Conservation (phyloP, 345 rosid genomes). For the Atalantia buxifolia region DNA sequence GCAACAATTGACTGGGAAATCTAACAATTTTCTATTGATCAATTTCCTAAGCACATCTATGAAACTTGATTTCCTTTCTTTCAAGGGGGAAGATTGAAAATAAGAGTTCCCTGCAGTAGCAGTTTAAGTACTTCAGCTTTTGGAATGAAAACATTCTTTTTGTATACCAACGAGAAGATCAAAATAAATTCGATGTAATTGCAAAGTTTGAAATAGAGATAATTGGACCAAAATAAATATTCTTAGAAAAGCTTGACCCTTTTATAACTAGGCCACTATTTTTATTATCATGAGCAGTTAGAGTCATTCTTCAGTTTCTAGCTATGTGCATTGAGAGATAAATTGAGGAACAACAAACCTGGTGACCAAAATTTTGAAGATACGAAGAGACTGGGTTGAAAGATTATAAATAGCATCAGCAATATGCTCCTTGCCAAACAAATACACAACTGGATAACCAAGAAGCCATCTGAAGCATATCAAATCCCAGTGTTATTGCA, state of each 20-base stretch:
- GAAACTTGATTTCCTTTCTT: neutral
- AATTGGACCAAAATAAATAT: neutral
- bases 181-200: neutral
- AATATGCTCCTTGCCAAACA: conserved; percentile 78
- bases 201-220: neutral
- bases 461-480: conserved; percentile 76
- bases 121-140: neutral
- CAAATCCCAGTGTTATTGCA: conserved; percentile 11
- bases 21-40: neutral
- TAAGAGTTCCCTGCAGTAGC: neutral
- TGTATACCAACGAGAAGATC: neutral
- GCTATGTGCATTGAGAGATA: neutral
- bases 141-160: neutral
- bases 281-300: neutral
- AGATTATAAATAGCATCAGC: conserved; percentile 79
- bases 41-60: neutral
- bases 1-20: neutral
- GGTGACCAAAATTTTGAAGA: conserved; percentile 57
- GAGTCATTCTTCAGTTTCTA: neutral
- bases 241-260: neutral
- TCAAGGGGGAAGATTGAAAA: neutral
- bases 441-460: conserved; percentile 85
- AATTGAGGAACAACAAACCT: conserved; percentile 41
- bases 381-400: conserved; percentile 75
- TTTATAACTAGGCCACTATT: neutral